These are phyloP conservation scores for Plectosphaerella plurivora DNA, from an alignment of 2,329 filamentous ascomycete genomes.

Conservation along the genomic window DNA sequence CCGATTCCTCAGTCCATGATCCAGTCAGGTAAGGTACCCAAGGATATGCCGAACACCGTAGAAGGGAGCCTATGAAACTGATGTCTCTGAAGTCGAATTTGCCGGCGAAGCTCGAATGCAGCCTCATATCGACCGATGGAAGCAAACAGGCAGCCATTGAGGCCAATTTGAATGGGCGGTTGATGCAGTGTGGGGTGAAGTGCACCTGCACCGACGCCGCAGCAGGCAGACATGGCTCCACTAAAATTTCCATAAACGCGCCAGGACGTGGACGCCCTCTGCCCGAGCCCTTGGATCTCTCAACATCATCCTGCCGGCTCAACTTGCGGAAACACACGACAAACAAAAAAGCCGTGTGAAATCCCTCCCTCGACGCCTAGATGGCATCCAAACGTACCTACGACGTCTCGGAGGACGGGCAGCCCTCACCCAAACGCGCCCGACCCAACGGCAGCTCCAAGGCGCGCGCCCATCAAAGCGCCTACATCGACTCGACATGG, in stretches of 20 bases:
- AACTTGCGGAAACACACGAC: neutral
- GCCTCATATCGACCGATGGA: too few species aligned
- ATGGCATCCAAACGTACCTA: slow-evolving; percentile 32
- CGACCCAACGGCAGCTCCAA: slow-evolving; percentile 21
- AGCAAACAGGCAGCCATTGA: too few species aligned
- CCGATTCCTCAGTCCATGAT: neutral
- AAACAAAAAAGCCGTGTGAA: neutral
- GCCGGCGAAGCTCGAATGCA: too few species aligned
- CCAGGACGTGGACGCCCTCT: too few species aligned
- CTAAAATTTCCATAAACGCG: neutral
- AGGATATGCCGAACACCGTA: too few species aligned
- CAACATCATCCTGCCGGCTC: too few species aligned
- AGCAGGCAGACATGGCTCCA: neutral
- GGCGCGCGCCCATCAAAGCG: slow-evolving; percentile 34
- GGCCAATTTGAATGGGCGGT: too few species aligned
- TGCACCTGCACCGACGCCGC: neutral
- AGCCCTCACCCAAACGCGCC: slow-evolving; percentile 14
- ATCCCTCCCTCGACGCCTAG: neutral
- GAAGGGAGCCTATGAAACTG: too few species aligned
- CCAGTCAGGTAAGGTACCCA: neutral
- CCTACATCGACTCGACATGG: slow-evolving; percentile 57
- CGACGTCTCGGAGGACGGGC: slow-evolving; percentile 22
- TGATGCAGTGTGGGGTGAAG: too few species aligned
- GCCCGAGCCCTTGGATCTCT: neutral
- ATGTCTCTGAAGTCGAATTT: too few species aligned